Evolutionary conservation across 495 filamentous ascomycete species (phyloP).

Genomic region (Darksidea phi): DNA sequence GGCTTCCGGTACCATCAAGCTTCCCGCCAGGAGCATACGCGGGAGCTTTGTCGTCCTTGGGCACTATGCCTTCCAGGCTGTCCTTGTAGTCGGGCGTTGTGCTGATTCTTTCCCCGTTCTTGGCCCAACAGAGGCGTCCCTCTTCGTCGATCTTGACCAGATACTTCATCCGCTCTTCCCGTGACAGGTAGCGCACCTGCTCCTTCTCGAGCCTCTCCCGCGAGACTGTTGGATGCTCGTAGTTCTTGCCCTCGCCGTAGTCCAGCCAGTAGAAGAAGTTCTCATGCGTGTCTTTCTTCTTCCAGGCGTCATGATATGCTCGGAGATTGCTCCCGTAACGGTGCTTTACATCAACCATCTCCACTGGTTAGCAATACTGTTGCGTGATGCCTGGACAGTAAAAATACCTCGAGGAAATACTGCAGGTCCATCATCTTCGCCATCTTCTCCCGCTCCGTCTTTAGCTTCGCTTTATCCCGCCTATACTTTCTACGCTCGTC

Average conservation of each 20-base stretch:
- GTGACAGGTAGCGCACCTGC: slow-evolving; percentile 45
- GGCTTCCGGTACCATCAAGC: neutral
- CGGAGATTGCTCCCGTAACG: slow-evolving; percentile 81
- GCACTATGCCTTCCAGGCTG: slow-evolving; percentile 74
- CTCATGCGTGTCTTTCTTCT: slow-evolving; percentile 68
- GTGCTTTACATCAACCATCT: slow-evolving; percentile 86
- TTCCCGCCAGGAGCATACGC: slow-evolving; percentile 16
- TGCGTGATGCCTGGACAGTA: too few relatives aligned
- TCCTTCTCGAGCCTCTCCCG: slow-evolving; percentile 42
- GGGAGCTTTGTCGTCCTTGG: slow-evolving; percentile 53
- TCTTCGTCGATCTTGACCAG: slow-evolving; percentile 44
- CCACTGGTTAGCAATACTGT: too few relatives aligned
- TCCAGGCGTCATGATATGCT: slow-evolving; percentile 84
- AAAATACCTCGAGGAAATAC: slow-evolving; percentile 93
- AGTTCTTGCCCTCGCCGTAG: slow-evolving; percentile 53
- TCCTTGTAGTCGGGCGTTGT: slow-evolving; percentile 76
- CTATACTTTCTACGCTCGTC: slow-evolving; percentile 37
- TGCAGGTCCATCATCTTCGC: slow-evolving; percentile 81
- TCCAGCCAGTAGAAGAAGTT: slow-evolving; percentile 99
- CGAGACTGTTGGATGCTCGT: slow-evolving; percentile 44
- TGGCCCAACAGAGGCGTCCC: slow-evolving; percentile 44
- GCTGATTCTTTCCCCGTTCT: slow-evolving; percentile 72
- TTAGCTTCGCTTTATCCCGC: slow-evolving; percentile 43
- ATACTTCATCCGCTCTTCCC: slow-evolving; percentile 45
- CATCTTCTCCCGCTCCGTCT: slow-evolving; percentile 52